A percentile compares a stretch with the other conserved stretches of the same genome.
Conservation (phyloP, 306 rosid genomes). For the Prunus davidiana region DNA sequence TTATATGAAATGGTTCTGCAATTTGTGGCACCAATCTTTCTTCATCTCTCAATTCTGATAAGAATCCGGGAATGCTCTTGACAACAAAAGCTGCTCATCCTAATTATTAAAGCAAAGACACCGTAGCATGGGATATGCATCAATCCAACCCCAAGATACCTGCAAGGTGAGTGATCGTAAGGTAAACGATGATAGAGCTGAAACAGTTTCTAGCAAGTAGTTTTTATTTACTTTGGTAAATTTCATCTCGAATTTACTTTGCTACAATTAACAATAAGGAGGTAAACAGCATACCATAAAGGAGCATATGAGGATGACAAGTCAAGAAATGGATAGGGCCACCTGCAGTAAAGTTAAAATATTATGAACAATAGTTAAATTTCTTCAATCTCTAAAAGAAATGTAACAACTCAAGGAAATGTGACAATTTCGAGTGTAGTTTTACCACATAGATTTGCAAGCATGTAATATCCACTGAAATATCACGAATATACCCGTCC, state of each 20-base stretch:
- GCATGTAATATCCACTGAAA: slow-evolving; percentile 85
- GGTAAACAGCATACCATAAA: slow-evolving; percentile 52
- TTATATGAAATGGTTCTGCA: neutral
- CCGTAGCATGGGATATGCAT: slow-evolving; percentile 75
- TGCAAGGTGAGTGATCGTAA: slow-evolving; percentile 23
- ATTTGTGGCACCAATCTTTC: neutral
- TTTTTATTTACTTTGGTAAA: neutral
- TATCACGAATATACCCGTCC: slow-evolving; percentile 69
- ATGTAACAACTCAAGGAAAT: neutral
- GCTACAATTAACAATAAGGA: neutral
- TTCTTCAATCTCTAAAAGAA: neutral
- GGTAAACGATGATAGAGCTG: neutral
- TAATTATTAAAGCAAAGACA: slow-evolving; percentile 48
- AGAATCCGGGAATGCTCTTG: slow-evolving; percentile 51
- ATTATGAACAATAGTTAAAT: neutral
- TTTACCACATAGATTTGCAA: slow-evolving; percentile 56
- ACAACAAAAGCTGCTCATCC: slow-evolving; percentile 44
- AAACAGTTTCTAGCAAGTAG: slow-evolving; percentile 4
- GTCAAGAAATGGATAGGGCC: slow-evolving; percentile 96
- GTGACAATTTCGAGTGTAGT: slow-evolving; percentile 9
- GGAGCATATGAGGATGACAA: slow-evolving; percentile 77
- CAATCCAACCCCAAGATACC: slow-evolving; percentile 78
- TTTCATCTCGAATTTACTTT: slow-evolving; percentile 13
- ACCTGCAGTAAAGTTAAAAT: slow-evolving; percentile 42
- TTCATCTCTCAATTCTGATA: slow-evolving; percentile 40